Evolutionary conservation across 1,284 basidiomycete genomes (phyloP).

Genomic region (Albatrellus sp.): DNA sequence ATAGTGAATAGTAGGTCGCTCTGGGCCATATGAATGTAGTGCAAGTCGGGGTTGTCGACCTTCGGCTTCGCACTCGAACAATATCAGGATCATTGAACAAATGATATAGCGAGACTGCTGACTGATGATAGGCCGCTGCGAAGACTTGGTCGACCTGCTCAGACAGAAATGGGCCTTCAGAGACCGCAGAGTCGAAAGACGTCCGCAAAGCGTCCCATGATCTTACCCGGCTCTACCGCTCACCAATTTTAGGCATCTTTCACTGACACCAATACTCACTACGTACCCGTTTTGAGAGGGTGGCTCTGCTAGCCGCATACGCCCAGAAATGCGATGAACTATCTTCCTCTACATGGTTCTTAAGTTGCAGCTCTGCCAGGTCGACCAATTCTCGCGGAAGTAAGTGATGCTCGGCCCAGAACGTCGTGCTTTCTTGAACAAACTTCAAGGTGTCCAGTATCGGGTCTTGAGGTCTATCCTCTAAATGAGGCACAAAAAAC

Average conservation of each 20-base stretch:
- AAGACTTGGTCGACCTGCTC: constrained; percentile 43
- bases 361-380: constrained; percentile 8
- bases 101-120: constrained; percentile 15
- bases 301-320: neutral
- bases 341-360: neutral
- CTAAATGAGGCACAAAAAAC: constrained; percentile 48
- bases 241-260: neutral
- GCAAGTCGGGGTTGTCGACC: constrained; percentile 23
- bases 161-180: constrained; percentile 44
- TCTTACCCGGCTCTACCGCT: constrained; percentile 23
- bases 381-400: constrained; percentile 18
- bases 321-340: neutral
- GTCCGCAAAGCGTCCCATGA: constrained; percentile 50
- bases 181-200: constrained; percentile 17
- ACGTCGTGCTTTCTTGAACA: constrained; percentile 8
- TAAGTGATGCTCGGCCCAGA: neutral
- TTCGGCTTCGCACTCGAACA: constrained; percentile 26
- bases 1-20: constrained; percentile 38
- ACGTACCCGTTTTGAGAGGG: neutral
- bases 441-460: constrained; percentile 46
- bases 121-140: constrained; percentile 45
- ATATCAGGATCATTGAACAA: neutral
- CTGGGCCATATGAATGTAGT: constrained; percentile 30
- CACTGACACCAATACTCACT: neutral
- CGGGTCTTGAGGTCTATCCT: constrained; percentile 64